Evolutionary conservation across 2,329 filamentous ascomycete genomes (phyloP).

Genomic region (Penicillium griseofulvum): DNA sequence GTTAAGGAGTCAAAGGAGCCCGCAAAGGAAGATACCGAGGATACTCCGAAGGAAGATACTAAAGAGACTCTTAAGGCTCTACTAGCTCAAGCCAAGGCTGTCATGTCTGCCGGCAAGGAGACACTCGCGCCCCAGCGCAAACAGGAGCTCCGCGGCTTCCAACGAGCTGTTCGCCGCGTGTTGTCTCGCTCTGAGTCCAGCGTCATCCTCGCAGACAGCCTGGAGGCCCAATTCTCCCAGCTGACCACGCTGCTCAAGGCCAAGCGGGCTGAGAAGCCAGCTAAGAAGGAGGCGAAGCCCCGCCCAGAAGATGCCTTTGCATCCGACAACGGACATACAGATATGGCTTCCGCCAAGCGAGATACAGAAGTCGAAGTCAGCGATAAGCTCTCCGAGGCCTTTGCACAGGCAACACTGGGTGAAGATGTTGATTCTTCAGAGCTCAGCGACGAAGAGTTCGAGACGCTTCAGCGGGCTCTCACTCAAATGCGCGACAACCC

Average conservation of each 20-base stretch:
- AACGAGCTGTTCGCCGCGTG: constrained; percentile 62
- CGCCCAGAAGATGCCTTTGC: constrained; percentile 6
- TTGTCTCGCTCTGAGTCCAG: constrained; percentile 54
- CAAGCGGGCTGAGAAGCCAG: constrained; percentile 27
- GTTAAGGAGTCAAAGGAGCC: constrained; percentile 26
- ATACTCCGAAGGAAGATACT: constrained; percentile 50
- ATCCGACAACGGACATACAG: constrained; percentile 12
- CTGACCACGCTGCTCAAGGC: constrained; percentile 51
- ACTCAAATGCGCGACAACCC: constrained; percentile 70
- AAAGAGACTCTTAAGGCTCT: constrained; percentile 54
- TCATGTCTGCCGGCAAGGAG: constrained; percentile 55
- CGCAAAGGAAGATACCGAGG: constrained; percentile 38
- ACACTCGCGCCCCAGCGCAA: constrained; percentile 68
- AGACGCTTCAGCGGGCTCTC: constrained; percentile 56
- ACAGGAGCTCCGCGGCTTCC: constrained; percentile 70
- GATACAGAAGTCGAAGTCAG: constrained; percentile 19
- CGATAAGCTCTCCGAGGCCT: constrained; percentile 34
- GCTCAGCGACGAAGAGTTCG: constrained; percentile 49
- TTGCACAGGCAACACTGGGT: constrained; percentile 32
- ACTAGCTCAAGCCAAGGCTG: constrained; percentile 57
- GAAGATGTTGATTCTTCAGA: constrained; percentile 42
- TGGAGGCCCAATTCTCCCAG: constrained; percentile 56
- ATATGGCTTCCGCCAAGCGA: constrained; percentile 12
- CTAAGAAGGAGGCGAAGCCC: constrained; percentile 12
- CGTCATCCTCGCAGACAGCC: constrained; percentile 45